phyloP scores from a whole-genome alignment of 768 basidiomycete species.

The Lyophyllum atratum region DNA sequence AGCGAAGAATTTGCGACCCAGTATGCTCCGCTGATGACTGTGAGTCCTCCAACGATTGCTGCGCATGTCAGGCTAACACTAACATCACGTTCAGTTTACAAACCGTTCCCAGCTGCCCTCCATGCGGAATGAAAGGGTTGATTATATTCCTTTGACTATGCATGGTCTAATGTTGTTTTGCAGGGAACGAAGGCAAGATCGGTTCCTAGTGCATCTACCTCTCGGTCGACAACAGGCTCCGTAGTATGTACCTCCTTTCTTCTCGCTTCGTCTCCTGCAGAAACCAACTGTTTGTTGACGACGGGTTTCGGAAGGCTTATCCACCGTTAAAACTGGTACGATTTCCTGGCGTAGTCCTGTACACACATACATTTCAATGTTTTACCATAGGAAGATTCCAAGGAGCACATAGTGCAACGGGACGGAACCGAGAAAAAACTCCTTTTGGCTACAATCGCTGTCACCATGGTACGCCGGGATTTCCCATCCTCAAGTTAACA shows the following conservation, averaged over 20 bases:
- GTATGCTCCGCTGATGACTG: not conserved
- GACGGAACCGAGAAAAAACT: too few species aligned
- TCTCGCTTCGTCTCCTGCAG: not conserved
- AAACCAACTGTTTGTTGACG: not conserved
- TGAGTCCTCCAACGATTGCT: not conserved
- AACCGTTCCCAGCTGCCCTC: not conserved
- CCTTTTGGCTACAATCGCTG: too few species aligned
- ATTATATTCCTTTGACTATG: not conserved
- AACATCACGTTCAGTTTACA: too few species aligned
- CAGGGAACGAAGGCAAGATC: not conserved
- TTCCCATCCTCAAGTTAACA: too few species aligned
- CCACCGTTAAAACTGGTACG: too few species aligned
- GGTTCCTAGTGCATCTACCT: not conserved
- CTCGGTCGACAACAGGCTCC: not conserved
- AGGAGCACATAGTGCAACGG: too few species aligned
- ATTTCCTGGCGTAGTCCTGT: too few species aligned
- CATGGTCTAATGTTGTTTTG: not conserved
- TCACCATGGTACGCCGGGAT: too few species aligned
- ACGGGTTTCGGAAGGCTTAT: too few species aligned
- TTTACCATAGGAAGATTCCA: too few species aligned
- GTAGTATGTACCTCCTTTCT: not conserved
- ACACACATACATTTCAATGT: too few species aligned
- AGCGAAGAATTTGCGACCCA: not conserved
- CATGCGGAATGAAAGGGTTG: not conserved
- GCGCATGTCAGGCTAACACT: too few species aligned